These are phyloP conservation scores for Hordeum pubiflorum DNA, from an alignment of 202 grass and related monocot genomes.

Conservation along the genomic window DNA sequence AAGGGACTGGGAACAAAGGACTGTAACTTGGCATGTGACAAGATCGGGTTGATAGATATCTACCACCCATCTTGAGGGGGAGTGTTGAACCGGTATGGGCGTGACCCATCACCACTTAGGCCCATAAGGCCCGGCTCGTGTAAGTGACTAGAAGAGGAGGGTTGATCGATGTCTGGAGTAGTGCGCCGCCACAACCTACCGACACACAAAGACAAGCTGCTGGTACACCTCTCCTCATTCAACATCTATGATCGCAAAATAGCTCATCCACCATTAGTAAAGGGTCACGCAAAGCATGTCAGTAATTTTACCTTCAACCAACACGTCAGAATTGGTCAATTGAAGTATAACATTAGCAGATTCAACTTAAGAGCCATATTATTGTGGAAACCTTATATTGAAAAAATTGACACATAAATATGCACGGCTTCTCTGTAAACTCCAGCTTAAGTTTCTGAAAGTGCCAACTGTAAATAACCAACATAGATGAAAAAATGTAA, in stretches of 20 bases:
- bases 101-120: no score
- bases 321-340: background rate
- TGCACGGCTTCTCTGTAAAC: background rate
- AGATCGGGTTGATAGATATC: no score
- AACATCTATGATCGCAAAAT: background rate
- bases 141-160: no score
- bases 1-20: no score
- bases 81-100: no score
- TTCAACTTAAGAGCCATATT: conserved; percentile 9
- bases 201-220: no score
- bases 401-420: background rate
- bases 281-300: background rate
- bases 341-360: background rate
- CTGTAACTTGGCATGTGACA: no score
- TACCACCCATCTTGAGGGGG: no score
- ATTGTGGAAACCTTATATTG: background rate
- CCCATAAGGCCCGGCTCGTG: no score
- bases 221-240: no score
- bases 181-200: no score
- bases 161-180: no score
- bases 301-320: background rate
- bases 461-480: conserved; percentile 6
- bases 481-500: background rate
- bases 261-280: conserved; percentile 7
- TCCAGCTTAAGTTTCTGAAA: conserved; percentile 12